Evolutionary conservation across 2,329 filamentous ascomycete species (phyloP).

Genomic region (Alternaria rosae): DNA sequence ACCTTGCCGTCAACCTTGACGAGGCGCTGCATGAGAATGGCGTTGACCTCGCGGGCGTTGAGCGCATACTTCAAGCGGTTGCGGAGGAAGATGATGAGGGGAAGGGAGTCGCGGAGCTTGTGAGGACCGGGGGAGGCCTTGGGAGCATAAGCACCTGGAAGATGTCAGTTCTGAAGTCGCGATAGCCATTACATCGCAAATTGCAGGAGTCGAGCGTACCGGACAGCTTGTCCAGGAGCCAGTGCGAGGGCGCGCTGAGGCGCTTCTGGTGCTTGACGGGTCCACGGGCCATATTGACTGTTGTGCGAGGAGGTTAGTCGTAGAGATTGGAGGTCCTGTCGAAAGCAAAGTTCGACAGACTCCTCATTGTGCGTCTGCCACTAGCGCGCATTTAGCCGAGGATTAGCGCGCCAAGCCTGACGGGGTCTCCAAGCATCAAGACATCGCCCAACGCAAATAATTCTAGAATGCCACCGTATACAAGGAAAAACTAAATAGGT

Average conservation of each 20-base stretch:
- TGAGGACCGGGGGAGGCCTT: conserved; percentile 85
- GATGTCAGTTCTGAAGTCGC: conserved; percentile 26
- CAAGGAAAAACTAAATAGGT: no score
- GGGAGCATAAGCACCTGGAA: conserved; percentile 63
- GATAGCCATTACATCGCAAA: conserved; percentile 14
- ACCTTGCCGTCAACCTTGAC: conserved; percentile 99
- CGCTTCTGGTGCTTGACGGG: conserved; percentile 99
- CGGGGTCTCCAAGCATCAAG: not conserved
- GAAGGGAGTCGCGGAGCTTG: conserved; percentile 99
- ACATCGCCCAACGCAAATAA: no score
- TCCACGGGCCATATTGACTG: conserved; percentile 70
- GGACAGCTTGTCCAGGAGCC: conserved; percentile 99
- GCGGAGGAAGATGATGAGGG: conserved; percentile 85
- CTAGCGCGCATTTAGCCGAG: conserved; percentile 23
- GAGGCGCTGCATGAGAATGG: conserved; percentile 99
- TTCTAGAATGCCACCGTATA: no score
- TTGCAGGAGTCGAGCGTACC: conserved; percentile 65
- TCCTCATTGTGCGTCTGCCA: conserved; percentile 10
- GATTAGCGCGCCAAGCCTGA: not conserved
- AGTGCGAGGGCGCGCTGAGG: conserved; percentile 98
- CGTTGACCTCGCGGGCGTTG: conserved; percentile 96
- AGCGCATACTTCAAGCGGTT: conserved; percentile 98
- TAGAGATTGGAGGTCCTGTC: conserved; percentile 42
- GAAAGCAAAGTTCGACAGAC: conserved; percentile 17
- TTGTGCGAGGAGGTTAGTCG: conserved; percentile 49